These are phyloP conservation scores for Penicillium salamii DNA, from an alignment of 495 filamentous ascomycete genomes.

Conservation along the genomic window DNA sequence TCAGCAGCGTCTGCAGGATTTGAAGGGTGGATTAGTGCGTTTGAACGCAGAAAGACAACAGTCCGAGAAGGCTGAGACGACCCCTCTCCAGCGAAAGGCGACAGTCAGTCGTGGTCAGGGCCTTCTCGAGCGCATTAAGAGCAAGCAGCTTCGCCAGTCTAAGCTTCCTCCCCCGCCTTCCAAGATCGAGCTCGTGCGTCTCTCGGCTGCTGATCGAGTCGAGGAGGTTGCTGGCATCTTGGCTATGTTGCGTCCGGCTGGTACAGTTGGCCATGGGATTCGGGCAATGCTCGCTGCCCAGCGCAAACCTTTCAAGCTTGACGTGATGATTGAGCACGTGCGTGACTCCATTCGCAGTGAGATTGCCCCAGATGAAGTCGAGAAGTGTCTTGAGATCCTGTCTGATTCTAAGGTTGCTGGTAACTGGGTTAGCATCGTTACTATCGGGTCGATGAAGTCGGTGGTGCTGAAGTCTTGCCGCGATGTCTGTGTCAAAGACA, in stretches of 20 bases:
- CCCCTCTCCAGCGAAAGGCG: constrained; percentile 24
- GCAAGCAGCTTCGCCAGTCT: constrained; percentile 42
- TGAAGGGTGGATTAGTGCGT: constrained; percentile 42
- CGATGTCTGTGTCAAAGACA: constrained; percentile 39
- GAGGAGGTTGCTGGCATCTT: constrained; percentile 44
- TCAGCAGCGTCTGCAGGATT: constrained; percentile 45
- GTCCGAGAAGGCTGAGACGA: constrained; percentile 14
- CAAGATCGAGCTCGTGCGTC: constrained; percentile 38
- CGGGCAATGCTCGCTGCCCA: constrained; percentile 34
- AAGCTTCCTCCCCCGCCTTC: constrained; percentile 44
- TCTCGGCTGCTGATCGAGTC: constrained; percentile 36
- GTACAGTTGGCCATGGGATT: constrained; percentile 32
- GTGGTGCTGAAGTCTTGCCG: constrained; percentile 45
- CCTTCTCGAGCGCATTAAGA: constrained; percentile 44
- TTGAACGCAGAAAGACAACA: constrained; percentile 37
- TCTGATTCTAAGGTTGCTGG: constrained; percentile 40
- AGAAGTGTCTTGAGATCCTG: constrained; percentile 43
- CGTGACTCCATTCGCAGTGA: constrained; percentile 41
- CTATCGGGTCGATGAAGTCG: constrained; percentile 38
- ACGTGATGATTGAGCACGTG: constrained; percentile 38
- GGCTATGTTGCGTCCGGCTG: constrained; percentile 35
- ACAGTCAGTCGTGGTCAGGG: constrained; percentile 38
- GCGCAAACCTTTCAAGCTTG: constrained; percentile 40
- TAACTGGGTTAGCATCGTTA: constrained; percentile 43
- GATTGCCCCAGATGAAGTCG: constrained; percentile 39